Base-by-base conservation (phyloP, 768 basidiomycete genomes). In the Mycena maculata region DNA sequence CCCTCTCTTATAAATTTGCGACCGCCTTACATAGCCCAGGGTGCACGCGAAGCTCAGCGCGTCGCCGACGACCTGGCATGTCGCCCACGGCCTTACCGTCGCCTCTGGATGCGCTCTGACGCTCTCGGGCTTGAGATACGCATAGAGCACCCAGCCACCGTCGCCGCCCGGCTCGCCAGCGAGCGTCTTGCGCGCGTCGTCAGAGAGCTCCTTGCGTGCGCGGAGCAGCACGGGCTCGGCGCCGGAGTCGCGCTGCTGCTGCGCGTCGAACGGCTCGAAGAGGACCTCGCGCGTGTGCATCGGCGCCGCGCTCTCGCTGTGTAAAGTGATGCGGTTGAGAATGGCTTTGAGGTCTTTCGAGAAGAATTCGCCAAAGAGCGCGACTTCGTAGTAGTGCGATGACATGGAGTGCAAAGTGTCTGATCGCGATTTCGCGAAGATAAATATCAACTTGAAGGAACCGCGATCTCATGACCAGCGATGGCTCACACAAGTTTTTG, bases 61-160 rank as follows among this genome's bases (percentile, higher is more conserved):
- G 76, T 95, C 92, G 1, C 93, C 93, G 27, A 87, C 83, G 23
- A 95, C 90, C 72, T 92, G 87, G 66, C 89, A 91, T 33, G 87
- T 90, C 16, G 92, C 90, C 90, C 93, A 94, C 12, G 94, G 92
- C 53, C 93, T 85, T 50, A 95, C 93, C 4, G 94, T 95, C 1
- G 93, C 92, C 75, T 94, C 92, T 12, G 93, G 93, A 71, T 94
- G 91, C 18, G 90, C 89, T 48, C 93, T 87, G 13, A 88, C 88
- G n/a, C 91, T 90, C 76, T 95, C 93, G 55, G 94, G 93, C 75
- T 93, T 93, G 61, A 93, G 81, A 75, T 91, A 92, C 25, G 93
- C 92, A 75, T 90, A 93, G 18, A 95, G 77, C 11, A 89, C 82
- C 93, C 92, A 94, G 69, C 88, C 86, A n/a, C n/a, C n/a, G n/a